phyloP scores from a whole-genome alignment of 2,329 filamentous ascomycete genomes.

The Zymoseptoria pseudotritici region DNA sequence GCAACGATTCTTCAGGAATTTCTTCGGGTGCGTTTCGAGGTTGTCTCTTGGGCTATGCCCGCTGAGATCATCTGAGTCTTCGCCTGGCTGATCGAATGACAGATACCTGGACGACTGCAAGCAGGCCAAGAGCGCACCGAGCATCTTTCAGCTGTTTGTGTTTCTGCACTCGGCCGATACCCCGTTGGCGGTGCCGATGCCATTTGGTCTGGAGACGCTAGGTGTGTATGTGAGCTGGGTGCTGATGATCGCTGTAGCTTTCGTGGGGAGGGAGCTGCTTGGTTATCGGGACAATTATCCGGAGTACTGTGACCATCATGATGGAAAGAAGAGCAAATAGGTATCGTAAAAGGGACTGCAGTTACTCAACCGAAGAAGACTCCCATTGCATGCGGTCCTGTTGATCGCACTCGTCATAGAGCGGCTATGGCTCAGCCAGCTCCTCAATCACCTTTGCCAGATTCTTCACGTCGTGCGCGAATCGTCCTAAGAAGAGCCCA shows the following conservation, averaged over 20 bases:
- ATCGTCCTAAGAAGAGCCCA: constrained; percentile 73
- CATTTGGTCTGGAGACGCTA: constrained; percentile 10
- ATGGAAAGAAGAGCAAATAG: constrained; percentile 12
- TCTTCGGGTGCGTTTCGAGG: constrained; percentile 6
- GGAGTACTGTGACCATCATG: constrained; percentile 17
- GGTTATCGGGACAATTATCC: constrained; percentile 16
- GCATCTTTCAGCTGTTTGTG: constrained; percentile 18
- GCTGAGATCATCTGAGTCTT: no score
- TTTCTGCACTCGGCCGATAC: constrained; percentile 17
- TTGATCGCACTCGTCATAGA: not conserved
- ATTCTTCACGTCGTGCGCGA: constrained; percentile 67
- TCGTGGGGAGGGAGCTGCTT: constrained; percentile 11
- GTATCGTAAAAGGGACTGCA: not conserved
- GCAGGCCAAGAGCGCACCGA: constrained; percentile 8
- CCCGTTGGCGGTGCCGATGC: constrained; percentile 17
- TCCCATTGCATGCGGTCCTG: not conserved
- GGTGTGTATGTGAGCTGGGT: constrained; percentile 15
- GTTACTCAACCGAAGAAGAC: not conserved
- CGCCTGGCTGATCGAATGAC: no score
- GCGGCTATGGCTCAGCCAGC: constrained; percentile 35
- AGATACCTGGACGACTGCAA: constrained; percentile 18
- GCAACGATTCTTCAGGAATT: constrained; percentile 16
- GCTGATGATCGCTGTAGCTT: constrained; percentile 14
- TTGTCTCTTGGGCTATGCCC: no score
- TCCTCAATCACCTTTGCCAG: constrained; percentile 67